Evolutionary conservation across 202 grass and related monocot genomes (phyloP), one percentile per base, ranked within the genome.

Genomic region (Dendrocalamus latiflorus): DNA sequence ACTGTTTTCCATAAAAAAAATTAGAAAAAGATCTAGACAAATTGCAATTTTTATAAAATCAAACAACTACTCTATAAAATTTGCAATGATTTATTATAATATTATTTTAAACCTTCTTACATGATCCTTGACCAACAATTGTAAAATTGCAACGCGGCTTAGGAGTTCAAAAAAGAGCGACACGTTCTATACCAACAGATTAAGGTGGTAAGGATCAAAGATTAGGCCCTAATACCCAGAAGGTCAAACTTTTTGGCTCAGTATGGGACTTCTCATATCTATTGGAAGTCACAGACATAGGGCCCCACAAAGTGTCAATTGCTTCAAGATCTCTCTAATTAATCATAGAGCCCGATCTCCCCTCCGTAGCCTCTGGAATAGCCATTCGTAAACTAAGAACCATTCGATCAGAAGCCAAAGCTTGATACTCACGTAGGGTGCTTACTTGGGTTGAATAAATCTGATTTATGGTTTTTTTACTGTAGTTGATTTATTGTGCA

Each of bases 211-310:
- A 44, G 11, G 10, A 41, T 9, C 38, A 42, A 65, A 24, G 68
- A 14, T n/a, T 59, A 24, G 83, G 60, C 45, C 64, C 71, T 68
- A 72, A 2, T 65, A 74, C 58, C 51, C 75, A 69, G 81, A 88
- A 54, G 70, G 83, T 90, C 83, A 86, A 86, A 90, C 61, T 74
- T 79, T 79, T 86, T 90, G 79, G 73, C 83, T 82, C 10, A 17
- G 56, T 28, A 8, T 25, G 10, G 72, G 58, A 22, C 67, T 79
- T 67, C 39, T 72, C 12, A 45, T 65, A 53, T 34, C 22, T 55
- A 61, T 66, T 42, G 60, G 11, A 33, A 79, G 48, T 58, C 61
- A 20, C 65, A 67, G 22, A 42, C 71, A 63, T 15, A 24, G 17
- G 67, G 20, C 1, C 72, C 67, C 60, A 61, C 15, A 4, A 18